phyloP scores from a whole-genome alignment of 129 eudicot genomes.

The Helichrysum umbraculigerum region DNA sequence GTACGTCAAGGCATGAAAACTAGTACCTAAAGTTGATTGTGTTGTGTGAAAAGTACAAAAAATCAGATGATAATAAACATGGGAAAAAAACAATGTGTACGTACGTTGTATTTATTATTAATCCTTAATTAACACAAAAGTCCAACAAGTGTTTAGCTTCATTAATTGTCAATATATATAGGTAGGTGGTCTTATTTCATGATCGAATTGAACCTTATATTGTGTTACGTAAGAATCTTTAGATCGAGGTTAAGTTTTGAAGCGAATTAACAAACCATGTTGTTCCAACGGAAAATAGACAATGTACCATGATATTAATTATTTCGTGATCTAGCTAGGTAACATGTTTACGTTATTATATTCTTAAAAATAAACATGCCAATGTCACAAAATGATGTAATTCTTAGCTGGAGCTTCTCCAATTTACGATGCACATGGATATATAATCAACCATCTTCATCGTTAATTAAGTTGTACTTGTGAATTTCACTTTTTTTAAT shows the following conservation, averaged over 20 bases:
- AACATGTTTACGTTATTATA: neutral
- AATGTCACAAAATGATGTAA: neutral
- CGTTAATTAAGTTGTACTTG: too few relatives aligned
- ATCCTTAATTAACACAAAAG: neutral
- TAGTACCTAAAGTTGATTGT: neutral
- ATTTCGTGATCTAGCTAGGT: neutral
- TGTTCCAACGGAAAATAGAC: neutral
- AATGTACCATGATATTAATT: neutral
- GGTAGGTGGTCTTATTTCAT: neutral
- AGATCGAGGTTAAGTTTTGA: neutral
- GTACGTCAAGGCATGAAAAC: neutral
- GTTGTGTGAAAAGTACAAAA: neutral
- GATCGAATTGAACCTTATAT: neutral
- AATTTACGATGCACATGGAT: neutral
- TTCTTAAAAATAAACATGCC: neutral
- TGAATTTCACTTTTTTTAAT: too few relatives aligned
- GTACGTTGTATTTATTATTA: neutral
- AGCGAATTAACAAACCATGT: neutral
- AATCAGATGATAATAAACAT: neutral
- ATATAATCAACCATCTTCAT: neutral
- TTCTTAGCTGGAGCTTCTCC: neutral
- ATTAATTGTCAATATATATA: neutral
- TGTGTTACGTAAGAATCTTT: neutral
- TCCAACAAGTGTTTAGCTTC: neutral
- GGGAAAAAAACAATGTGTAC: neutral